A percentile compares a stretch with the other conserved stretches of the same genome.
Evolutionary conservation across 2,329 filamentous ascomycete species (phyloP).

Genomic region (Ramichloridium luteum): DNA sequence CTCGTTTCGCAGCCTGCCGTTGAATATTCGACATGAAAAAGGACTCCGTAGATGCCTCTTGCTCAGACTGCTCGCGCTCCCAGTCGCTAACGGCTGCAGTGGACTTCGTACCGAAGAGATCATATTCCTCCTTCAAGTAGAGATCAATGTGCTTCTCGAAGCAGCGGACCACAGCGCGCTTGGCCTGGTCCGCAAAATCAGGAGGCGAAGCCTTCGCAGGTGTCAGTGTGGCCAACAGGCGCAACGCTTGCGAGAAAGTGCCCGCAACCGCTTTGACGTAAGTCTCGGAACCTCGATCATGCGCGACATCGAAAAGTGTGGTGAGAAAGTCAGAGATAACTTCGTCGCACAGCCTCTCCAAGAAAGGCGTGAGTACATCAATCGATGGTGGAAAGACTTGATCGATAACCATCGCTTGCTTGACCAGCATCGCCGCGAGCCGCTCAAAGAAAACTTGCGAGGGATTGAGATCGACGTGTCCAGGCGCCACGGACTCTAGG

Average conservation of each 20-base stretch:
- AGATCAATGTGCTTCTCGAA: slow-evolving; percentile 92
- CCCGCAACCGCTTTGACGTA: slow-evolving; percentile 82
- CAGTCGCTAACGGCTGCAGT: slow-evolving; percentile 68
- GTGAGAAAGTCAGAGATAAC: slow-evolving; percentile 76
- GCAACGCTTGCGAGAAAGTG: slow-evolving; percentile 73
- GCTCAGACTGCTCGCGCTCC: slow-evolving; percentile 84
- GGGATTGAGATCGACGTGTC: slow-evolving; percentile 64
- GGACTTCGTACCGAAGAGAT: slow-evolving; percentile 66
- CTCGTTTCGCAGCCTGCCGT: slow-evolving; percentile 86
- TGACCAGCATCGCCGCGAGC: slow-evolving; percentile 63
- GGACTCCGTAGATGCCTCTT: slow-evolving; percentile 80
- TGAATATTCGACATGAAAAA: slow-evolving; percentile 96
- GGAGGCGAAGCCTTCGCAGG: slow-evolving; percentile 51
- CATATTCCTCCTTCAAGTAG: slow-evolving; percentile 83
- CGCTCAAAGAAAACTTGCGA: slow-evolving; percentile 70
- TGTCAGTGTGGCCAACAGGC: slow-evolving; percentile 60
- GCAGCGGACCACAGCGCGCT: slow-evolving; percentile 54
- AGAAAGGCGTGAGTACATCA: slow-evolving; percentile 62
- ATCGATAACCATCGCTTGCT: slow-evolving; percentile 69
- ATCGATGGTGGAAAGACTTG: slow-evolving; percentile 64
- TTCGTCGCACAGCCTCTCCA: slow-evolving; percentile 74
- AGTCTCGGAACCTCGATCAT: slow-evolving; percentile 57
- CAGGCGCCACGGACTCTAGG: slow-evolving; percentile 53
- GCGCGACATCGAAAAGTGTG: slow-evolving; percentile 74
- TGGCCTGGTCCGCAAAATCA: slow-evolving; percentile 52